A percentile compares a stretch with the other conserved stretches of the same genome.
Conservation (phyloP, 78 protist genomes). For the Planoprotostelium fungivorum region DNA sequence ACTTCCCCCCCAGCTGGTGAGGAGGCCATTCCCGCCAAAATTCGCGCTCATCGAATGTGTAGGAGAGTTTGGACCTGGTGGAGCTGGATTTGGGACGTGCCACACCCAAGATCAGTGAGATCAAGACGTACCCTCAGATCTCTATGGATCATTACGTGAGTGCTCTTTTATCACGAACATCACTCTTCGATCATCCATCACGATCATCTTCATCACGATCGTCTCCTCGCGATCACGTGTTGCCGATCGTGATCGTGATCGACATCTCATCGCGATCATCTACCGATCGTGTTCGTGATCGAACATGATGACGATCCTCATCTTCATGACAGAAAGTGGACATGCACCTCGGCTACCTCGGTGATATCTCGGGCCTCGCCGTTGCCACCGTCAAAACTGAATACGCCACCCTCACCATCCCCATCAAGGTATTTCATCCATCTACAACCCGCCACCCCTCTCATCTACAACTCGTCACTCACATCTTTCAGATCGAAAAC, state of each 20-base stretch:
- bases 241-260: neutral
- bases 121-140: neutral
- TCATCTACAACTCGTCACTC: neutral
- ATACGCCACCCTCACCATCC: neutral
- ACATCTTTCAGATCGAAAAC: neutral
- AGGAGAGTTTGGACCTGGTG: neutral
- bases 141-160: neutral
- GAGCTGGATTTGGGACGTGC: neutral
- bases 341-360: neutral
- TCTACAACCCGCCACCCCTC: neutral
- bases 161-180: too few relatives aligned
- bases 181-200: too few relatives aligned
- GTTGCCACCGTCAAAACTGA: neutral
- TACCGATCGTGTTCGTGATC: too few relatives aligned
- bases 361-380: neutral
- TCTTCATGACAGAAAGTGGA: neutral
- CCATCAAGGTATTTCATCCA: neutral
- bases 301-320: neutral
- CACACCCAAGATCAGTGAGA: neutral
- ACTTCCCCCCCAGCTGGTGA: neutral
- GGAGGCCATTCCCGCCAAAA: neutral
- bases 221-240: neutral
- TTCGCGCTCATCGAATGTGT: neutral
- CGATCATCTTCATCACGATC: too few relatives aligned
- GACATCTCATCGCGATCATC: too few relatives aligned